Percentiles rank a stretch among this genome's conserved stretches.
Conservation (phyloP, 306 rosid genomes). For the Hylodesmum podocarpum region DNA sequence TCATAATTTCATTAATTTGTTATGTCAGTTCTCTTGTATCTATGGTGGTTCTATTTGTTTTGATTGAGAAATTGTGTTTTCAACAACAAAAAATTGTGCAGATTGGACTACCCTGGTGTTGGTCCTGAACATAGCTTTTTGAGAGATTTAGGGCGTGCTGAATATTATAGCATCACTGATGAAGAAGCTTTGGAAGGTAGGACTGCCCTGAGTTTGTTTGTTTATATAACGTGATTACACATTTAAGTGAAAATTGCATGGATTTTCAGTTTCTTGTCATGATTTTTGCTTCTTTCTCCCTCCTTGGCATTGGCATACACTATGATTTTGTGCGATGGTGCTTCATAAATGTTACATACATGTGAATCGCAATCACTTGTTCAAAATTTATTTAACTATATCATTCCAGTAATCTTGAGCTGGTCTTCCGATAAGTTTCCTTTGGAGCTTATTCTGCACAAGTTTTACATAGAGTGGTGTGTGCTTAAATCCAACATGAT, state of each 20-base stretch:
- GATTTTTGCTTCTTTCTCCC: background rate
- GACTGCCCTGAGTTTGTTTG: slow-evolving; percentile 1
- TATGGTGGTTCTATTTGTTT: slow-evolving; percentile 10
- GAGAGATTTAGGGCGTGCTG: slow-evolving; percentile 88
- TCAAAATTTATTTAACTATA: background rate
- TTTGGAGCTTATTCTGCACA: background rate
- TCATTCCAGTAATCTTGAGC: background rate
- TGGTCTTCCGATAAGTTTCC: background rate
- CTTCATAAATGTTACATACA: background rate
- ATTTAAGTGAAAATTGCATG: slow-evolving; percentile 5
- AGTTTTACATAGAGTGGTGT: background rate
- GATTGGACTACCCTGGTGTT: slow-evolving; percentile 99
- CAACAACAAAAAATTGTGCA: slow-evolving; percentile 17
- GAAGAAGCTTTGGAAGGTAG: slow-evolving; percentile 96
- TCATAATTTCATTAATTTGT: background rate
- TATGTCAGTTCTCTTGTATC: background rate
- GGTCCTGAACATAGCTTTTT: slow-evolving; percentile 97
- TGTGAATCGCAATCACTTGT: slow-evolving; percentile 2
- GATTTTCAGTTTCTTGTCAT: slow-evolving; percentile 4
- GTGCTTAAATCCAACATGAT: background rate
- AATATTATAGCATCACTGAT: slow-evolving; percentile 76
- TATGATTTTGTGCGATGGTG: background rate
- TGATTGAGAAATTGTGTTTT: slow-evolving; percentile 19
- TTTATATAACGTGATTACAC: background rate
- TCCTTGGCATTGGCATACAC: slow-evolving; percentile 6